Percentiles rank a stretch among this genome's conserved stretches.
phyloP scores from a whole-genome alignment of 768 basidiomycete genomes.

The Collybiopsis confluens region DNA sequence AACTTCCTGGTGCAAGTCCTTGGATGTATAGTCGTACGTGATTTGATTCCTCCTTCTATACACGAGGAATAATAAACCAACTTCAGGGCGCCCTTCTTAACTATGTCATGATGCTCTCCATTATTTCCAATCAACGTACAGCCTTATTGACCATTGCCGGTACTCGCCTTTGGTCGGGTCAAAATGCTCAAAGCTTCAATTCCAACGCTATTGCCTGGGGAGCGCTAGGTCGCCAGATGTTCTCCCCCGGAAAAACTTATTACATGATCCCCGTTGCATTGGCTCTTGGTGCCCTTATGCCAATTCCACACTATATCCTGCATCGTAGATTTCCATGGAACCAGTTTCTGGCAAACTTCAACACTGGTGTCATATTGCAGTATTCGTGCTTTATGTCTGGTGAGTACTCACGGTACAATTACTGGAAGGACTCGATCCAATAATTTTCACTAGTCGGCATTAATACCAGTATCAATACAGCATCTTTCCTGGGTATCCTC shows the following conservation, averaged over 20 bases:
- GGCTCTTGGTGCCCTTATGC: constrained; percentile 25
- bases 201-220: constrained; percentile 29
- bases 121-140: constrained; percentile 2
- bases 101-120: constrained; percentile 6
- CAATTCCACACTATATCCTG: constrained; percentile 28
- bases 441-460: constrained; percentile 24
- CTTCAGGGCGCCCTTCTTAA: constrained; percentile 1
- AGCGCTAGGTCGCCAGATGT: constrained; percentile 27
- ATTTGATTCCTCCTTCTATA: background rate
- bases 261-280: constrained; percentile 22
- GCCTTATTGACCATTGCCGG: constrained; percentile 20
- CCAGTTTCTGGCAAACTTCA: constrained; percentile 13
- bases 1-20: constrained; percentile 42
- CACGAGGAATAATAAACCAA: background rate
- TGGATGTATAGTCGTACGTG: constrained; percentile 26
- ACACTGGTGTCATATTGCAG: constrained; percentile 20
- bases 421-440: background rate
- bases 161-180: constrained; percentile 28
- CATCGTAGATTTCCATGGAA: constrained; percentile 27
- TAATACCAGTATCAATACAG: constrained; percentile 23
- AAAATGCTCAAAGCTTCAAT: constrained; percentile 24
- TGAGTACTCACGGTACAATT: constrained; percentile 16
- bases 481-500: constrained; percentile 14
- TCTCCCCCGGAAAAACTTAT: constrained; percentile 18
- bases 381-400: constrained; percentile 7